These are phyloP conservation scores for Fusarium concolor DNA, from an alignment of 2,329 filamentous ascomycete genomes.

Conservation along the genomic window DNA sequence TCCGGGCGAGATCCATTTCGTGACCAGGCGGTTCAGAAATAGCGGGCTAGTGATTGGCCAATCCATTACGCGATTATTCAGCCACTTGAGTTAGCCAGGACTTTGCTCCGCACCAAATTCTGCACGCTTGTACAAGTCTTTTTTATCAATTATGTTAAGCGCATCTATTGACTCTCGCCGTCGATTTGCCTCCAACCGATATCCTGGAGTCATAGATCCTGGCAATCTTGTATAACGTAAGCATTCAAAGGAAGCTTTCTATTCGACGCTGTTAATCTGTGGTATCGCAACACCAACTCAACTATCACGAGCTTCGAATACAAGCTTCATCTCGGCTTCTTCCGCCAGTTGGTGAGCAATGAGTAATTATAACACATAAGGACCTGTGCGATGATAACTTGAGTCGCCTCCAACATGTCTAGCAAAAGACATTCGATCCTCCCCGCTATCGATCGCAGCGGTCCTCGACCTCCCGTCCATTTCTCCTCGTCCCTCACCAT, in stretches of 20 bases:
- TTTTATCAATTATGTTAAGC: constrained; percentile 39
- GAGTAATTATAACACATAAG: neutral
- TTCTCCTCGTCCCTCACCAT: constrained; percentile 71
- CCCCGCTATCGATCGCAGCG: constrained; percentile 63
- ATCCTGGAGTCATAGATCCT: constrained; percentile 46
- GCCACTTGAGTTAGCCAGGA: constrained; percentile 48
- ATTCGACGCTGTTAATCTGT: constrained; percentile 25
- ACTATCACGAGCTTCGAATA: constrained; percentile 9
- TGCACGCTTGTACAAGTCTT: constrained; percentile 5
- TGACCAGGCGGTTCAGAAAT: constrained; percentile 52
- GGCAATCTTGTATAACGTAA: constrained; percentile 30
- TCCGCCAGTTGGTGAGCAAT: constrained; percentile 22
- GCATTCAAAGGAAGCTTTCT: constrained; percentile 16
- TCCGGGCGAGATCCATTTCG: constrained; percentile 47
- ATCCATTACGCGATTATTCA: constrained; percentile 50
- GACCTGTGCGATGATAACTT: constrained; percentile 12
- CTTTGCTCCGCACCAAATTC: neutral
- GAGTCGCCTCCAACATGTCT: constrained; percentile 49
- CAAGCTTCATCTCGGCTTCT: constrained; percentile 17
- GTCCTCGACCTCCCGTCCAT: constrained; percentile 70
- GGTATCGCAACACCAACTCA: constrained; percentile 32
- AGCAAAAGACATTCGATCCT: constrained; percentile 68
- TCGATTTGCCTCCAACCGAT: constrained; percentile 21
- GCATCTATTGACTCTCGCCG: constrained; percentile 6
- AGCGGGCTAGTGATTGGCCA: constrained; percentile 56